These are phyloP conservation scores for Craterostigma plantagineum DNA, from an alignment of 257 asterid species.

Conservation along the genomic window DNA sequence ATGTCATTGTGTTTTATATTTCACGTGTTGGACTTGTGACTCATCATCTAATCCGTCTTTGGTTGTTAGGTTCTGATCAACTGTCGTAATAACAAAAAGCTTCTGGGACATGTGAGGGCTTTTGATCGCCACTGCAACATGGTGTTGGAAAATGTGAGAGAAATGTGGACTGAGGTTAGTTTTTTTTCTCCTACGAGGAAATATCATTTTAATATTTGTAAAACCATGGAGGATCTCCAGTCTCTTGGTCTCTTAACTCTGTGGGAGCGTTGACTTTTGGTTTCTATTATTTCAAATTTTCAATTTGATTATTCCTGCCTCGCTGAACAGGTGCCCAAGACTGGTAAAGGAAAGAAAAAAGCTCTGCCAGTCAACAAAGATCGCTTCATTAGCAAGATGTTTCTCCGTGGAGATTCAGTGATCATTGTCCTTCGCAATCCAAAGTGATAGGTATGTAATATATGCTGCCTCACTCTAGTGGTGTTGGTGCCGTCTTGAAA, in stretches of 20 bases:
- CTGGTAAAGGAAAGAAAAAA: conserved; percentile 89
- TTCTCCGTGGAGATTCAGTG: conserved; percentile 87
- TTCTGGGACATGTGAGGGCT: conserved; percentile 78
- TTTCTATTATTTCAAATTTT: conserved; percentile 1
- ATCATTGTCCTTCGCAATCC: conserved; percentile 80
- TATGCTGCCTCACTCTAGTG: no score
- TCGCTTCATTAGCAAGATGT: conserved; percentile 78
- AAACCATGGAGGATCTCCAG: not conserved
- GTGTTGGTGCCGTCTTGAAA: no score
- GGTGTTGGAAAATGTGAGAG: conserved; percentile 83
- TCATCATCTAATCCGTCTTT: no score
- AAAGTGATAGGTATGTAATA: conserved; percentile 35
- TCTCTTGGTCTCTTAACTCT: not conserved
- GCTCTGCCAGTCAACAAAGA: conserved; percentile 80
- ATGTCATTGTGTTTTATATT: not conserved
- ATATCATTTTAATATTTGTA: no score
- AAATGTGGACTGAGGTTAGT: conserved; percentile 89
- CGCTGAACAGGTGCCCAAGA: conserved; percentile 59
- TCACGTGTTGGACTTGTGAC: no score
- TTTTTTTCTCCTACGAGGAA: not conserved
- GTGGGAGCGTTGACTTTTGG: not conserved
- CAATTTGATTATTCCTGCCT: conserved; percentile 2
- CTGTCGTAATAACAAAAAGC: conserved; percentile 81
- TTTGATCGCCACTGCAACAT: conserved; percentile 89
- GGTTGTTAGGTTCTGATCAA: conserved; percentile 61